Base-by-base conservation (phyloP, 2,329 filamentous ascomycete species). In the Stemphylium beticola region DNA sequence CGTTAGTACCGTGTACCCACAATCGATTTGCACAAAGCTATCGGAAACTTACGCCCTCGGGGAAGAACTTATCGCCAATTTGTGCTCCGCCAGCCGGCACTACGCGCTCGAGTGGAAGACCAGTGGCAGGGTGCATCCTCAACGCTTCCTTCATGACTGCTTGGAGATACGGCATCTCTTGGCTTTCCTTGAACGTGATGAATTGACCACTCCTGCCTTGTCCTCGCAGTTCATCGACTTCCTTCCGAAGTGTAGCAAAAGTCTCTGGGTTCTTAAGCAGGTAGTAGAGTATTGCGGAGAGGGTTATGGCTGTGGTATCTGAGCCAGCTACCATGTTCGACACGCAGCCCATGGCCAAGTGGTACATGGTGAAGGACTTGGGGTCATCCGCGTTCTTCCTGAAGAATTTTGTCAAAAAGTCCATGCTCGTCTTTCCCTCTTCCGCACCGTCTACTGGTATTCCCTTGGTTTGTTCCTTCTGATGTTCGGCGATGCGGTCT, bases 241-340 rank as follows among this genome's bases (percentile, higher is more conserved):
- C 67, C 10, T 46, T 24, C 1, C 63, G 49, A 20, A 70, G 44
- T 22, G 44, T 58, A 4, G 46, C 15, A 20, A 68, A 55, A 0
- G 51, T 53, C 9, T 11, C 3, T 17, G 64, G 65, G 4, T 54
- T 46, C 15, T 55, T 61, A 4, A 62, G 52, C 4, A 71, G 49
- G 38, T 68, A 58, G 44, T 67, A 71, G 1, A 65, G 40, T 4
- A 68, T 61, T 9, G 58, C 58, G 6, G 66, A 71, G 2, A 73
- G 67, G 1, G 72, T 72, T n/a, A 76, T 74, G 17, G 75, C 75
- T 4, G 78, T 80, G 0, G 78, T 81, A 47, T 81, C 78, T 9
- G 71, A 73, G 10, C 77, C 78, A 5, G 78, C 79, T 24, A 74
- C 71, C 46, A 79, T 75, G 29, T 66, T 66, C 2, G 42, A 58